Conservation (phyloP, 2,329 filamentous ascomycete genomes). For the Parastagonospora avenae region DNA sequence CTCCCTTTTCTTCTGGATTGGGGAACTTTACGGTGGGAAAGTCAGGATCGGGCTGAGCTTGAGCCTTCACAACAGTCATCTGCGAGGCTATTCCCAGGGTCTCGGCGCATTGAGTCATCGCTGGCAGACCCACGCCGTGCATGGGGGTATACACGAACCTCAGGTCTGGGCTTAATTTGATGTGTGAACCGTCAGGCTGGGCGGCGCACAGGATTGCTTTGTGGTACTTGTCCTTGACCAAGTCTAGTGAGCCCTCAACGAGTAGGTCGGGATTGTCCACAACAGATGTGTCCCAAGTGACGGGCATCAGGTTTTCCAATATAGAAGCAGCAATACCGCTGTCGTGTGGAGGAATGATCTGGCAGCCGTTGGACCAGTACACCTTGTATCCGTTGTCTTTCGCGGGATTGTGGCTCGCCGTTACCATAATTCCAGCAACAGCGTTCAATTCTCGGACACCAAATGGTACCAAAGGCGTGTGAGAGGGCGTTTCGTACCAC, state of each 20-base stretch:
- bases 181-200: slow-evolving; percentile 28
- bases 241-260: slow-evolving; percentile 50
- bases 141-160: slow-evolving; percentile 62
- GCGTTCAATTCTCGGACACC: slow-evolving; percentile 60
- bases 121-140: slow-evolving; percentile 60
- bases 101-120: slow-evolving; percentile 51
- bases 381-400: slow-evolving; percentile 72
- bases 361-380: slow-evolving; percentile 68
- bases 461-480: slow-evolving; percentile 68
- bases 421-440: slow-evolving; percentile 68
- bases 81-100: slow-evolving; percentile 48
- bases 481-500: slow-evolving; percentile 61
- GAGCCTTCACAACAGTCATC: slow-evolving; percentile 56
- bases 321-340: slow-evolving; percentile 63
- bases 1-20: slow-evolving; percentile 69
- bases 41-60: slow-evolving; percentile 64
- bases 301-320: slow-evolving; percentile 59
- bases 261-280: slow-evolving; percentile 47
- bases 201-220: slow-evolving; percentile 50
- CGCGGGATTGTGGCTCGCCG: slow-evolving; percentile 68
- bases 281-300: slow-evolving; percentile 53
- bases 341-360: slow-evolving; percentile 69
- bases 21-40: slow-evolving; percentile 69
- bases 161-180: slow-evolving; percentile 31
- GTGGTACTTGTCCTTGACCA: slow-evolving; percentile 52